A percentile compares a stretch with the other conserved stretches of the same genome.
Evolutionary conservation across 441 rosid genomes (phyloP).

Genomic region (Raphanus hybrid): DNA sequence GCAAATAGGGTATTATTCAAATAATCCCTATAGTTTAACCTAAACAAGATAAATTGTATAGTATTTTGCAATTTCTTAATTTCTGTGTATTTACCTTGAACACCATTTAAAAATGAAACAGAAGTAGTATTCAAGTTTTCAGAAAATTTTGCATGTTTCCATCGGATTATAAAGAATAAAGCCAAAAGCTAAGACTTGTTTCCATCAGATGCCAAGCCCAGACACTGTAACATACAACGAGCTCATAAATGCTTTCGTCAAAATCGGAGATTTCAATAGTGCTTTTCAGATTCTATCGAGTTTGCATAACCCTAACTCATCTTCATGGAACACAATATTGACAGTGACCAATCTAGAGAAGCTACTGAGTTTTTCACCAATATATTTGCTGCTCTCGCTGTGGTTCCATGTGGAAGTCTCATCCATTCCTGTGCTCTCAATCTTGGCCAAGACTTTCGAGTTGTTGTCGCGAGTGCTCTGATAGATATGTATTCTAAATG

Average conservation of each 20-base stretch:
- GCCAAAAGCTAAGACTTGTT: background rate
- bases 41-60: no score
- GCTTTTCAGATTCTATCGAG: slow-evolving; percentile 51
- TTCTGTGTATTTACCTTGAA: no score
- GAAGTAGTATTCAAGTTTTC: no score
- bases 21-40: no score
- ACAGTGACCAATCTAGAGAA: slow-evolving; percentile 56
- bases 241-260: no score
- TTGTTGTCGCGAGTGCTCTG: slow-evolving; percentile 63
- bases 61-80: no score
- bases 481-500: slow-evolving; percentile 69
- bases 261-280: slow-evolving; percentile 55
- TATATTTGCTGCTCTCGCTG: slow-evolving; percentile 62
- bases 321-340: slow-evolving; percentile 84
- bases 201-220: slow-evolving; percentile 64
- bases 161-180: no score
- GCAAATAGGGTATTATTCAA: no score
- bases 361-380: slow-evolving; percentile 52
- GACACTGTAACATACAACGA: no score
- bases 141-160: no score
- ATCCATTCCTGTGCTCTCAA: slow-evolving; percentile 59
- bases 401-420: slow-evolving; percentile 65
- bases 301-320: slow-evolving; percentile 68
- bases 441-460: slow-evolving; percentile 49
- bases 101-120: no score